These are phyloP conservation scores for Zanthoxylum bungeanum DNA, from an alignment of 345 rosid species.

Conservation along the genomic window DNA sequence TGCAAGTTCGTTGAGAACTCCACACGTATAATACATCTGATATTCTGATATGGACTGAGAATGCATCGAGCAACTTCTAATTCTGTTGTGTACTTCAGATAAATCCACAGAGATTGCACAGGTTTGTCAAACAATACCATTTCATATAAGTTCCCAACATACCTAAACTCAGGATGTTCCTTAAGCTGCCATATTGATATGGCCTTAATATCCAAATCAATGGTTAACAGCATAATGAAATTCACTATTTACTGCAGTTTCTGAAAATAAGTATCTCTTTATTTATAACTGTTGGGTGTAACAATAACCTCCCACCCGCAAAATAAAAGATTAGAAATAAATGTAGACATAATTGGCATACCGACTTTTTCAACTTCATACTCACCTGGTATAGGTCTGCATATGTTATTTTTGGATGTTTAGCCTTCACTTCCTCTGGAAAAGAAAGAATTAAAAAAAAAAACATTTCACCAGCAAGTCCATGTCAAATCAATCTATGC, in stretches of 20 bases:
- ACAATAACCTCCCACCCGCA: not conserved
- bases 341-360: not conserved
- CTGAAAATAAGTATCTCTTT: not conserved
- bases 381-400: constrained; percentile 73
- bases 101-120: not conserved
- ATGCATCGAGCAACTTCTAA: not conserved
- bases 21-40: not conserved
- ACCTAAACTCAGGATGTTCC: not conserved
- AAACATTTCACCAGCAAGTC: not conserved
- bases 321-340: not conserved
- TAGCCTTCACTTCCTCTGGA: constrained; percentile 78
- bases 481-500: not conserved
- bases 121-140: not conserved
- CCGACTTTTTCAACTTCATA: constrained; percentile 1
- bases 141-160: not conserved
- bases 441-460: constrained; percentile 4
- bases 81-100: not conserved
- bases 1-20: not conserved
- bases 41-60: not conserved
- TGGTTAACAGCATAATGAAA: not conserved
- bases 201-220: not conserved
- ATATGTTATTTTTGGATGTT: constrained; percentile 72
- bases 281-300: not conserved
- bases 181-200: not conserved
- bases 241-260: not conserved